phyloP scores from a whole-genome alignment of 1,139 yeast species.

The Yamadazyma dushanensis region DNA sequence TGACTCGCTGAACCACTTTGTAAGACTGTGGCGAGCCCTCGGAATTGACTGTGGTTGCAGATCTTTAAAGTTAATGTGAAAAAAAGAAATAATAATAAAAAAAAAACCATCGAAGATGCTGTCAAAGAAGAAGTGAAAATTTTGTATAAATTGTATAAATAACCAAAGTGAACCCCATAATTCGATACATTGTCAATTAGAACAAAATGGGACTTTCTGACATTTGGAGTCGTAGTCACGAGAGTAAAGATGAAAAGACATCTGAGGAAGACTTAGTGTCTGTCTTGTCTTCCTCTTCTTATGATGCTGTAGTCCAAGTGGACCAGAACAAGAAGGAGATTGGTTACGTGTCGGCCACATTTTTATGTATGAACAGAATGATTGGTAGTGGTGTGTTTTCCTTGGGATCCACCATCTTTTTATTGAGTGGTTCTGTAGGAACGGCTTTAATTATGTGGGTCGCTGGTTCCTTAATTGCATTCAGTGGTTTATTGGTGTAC shows the following conservation, averaged over 20 bases:
- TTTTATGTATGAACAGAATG: constrained; percentile 75
- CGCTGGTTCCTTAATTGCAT: constrained; percentile 71
- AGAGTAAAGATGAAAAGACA: constrained; percentile 2
- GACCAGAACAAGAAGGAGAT: constrained; percentile 57
- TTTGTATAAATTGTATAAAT: constrained; percentile 2
- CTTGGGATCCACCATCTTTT: constrained; percentile 75
- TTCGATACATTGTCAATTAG: not conserved
- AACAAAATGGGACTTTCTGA: constrained; percentile 6
- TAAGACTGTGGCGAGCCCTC: constrained; percentile 2
- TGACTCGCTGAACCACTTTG: too few relatives aligned
- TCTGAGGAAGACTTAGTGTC: constrained; percentile 16
- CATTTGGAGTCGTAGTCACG: constrained; percentile 3
- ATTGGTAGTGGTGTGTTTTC: constrained; percentile 89
- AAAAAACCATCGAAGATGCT: not conserved
- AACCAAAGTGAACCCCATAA: not conserved
- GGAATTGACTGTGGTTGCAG: not conserved
- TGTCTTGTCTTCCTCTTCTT: constrained; percentile 17
- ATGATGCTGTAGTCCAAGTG: constrained; percentile 40
- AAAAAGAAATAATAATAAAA: not conserved
- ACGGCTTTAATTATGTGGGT: constrained; percentile 73
- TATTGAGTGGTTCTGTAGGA: constrained; percentile 74
- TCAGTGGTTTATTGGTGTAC: constrained; percentile 73
- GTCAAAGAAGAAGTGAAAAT: constrained; percentile 1
- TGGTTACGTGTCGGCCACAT: constrained; percentile 69
- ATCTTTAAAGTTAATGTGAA: constrained; percentile 1